Base-by-base conservation (phyloP, 768 basidiomycete genomes). In the Lentinula lateritia region DNA sequence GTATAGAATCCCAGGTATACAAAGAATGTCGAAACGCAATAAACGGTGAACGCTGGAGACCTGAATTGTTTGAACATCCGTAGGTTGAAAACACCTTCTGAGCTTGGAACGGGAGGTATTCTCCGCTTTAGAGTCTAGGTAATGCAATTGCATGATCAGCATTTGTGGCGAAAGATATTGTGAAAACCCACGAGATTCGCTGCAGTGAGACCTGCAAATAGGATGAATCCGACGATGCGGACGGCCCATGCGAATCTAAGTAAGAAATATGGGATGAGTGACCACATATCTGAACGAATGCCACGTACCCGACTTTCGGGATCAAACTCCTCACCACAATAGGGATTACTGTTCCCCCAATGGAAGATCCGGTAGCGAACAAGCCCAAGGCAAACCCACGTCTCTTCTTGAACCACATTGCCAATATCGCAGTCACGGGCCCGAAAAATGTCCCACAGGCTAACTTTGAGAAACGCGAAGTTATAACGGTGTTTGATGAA, bases 241-340 rank as follows among this genome's bases (percentile, higher is more conserved):
- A 89, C 83, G 0, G 90, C 89, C 90, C 90, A 92, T 63, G 76
- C 75, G 70, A 92, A 92, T n/a, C 89, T 91, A 39, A 8, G 45
- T 36, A 20, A 43, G 32, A 50, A 39, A 13, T 18, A 39, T 23
- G 15, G 45, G 16, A 20, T 10, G 18, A 18, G 50, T 32, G 9
- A 38, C 16, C 34, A 16, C 18, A 9, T 28, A 32, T 32, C 45
- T 35, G 15, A 28, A 34, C n/a, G 13, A 52, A 59, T 23, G n/a
- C 6, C 2, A 54, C 70, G 32, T 66, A 82, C 80, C 75, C 82
- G 55, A 78, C 78, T 20, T 35, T 65, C 6, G 76, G 80, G 48
- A 90, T 76, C 20, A 90, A 74, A 42, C 79, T 82, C 48, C 80
- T 83, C 2, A 83, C 79, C 8, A 78, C 71, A 45, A 90, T 85